Percentiles rank a stretch among this genome's conserved stretches.
Evolutionary conservation across 140 eudicot genomes (phyloP).

Genomic region (Oenanthe javanica): DNA sequence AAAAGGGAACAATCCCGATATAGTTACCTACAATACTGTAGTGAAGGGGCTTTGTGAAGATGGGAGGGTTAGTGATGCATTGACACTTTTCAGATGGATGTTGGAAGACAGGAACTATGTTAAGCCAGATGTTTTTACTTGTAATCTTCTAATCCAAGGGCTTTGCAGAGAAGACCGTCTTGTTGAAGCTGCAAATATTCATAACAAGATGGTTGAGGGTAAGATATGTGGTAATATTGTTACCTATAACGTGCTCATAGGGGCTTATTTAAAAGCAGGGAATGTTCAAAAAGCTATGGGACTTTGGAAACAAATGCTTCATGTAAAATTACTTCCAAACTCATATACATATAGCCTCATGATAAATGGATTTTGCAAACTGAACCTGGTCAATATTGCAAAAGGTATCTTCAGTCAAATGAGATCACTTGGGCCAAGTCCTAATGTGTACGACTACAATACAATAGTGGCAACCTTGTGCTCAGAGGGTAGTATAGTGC

Average conservation of each 20-base stretch:
- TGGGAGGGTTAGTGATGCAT: conserved; percentile 57
- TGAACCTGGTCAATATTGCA: conserved; percentile 52
- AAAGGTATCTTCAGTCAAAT: conserved; percentile 62
- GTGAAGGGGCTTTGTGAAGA: conserved; percentile 45
- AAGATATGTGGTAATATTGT: conserved; percentile 21
- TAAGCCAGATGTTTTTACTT: conserved; percentile 38
- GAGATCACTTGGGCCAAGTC: conserved; percentile 28
- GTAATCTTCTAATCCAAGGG: conserved; percentile 50
- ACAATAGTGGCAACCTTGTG: conserved; percentile 57
- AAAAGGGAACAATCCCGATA: conserved; percentile 37
- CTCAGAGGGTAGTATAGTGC: conserved; percentile 65
- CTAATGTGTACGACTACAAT: conserved; percentile 44
- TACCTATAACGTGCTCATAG: conserved; percentile 46
- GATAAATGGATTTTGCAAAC: conserved; percentile 62
- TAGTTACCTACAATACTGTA: conserved; percentile 38
- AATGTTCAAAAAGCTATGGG: conserved; percentile 38
- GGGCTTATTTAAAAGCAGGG: conserved; percentile 42
- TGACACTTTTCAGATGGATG: conserved; percentile 36
- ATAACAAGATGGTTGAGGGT: conserved; percentile 35
- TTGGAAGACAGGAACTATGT: conserved; percentile 22
- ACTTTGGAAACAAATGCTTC: conserved; percentile 47
- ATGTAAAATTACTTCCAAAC: conserved; percentile 32
- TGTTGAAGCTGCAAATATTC: conserved; percentile 40
- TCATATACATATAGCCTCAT: conserved; percentile 36
- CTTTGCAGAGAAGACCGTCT: conserved; percentile 58